These are phyloP conservation scores for Daedaleopsis nitida DNA, from an alignment of 768 basidiomycete species.

Conservation along the genomic window DNA sequence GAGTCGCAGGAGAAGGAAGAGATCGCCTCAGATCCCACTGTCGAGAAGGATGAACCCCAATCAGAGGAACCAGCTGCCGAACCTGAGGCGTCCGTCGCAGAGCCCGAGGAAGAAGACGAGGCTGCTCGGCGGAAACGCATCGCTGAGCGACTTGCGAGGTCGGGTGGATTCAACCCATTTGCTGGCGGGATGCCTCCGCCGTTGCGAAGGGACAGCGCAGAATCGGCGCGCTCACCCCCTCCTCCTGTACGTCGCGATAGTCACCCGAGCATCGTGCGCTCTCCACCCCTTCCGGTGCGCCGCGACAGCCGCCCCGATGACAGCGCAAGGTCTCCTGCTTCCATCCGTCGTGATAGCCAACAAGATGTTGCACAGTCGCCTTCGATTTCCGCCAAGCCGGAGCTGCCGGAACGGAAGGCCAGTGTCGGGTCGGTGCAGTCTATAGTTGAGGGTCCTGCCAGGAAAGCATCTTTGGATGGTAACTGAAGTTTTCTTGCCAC, in stretches of 20 bases:
- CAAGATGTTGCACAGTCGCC: neutral
- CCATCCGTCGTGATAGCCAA: neutral
- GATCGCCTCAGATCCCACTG: neutral
- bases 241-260: slow-evolving; percentile 21
- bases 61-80: slow-evolving; percentile 1
- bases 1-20: slow-evolving; percentile 2
- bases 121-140: slow-evolving; percentile 56
- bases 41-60: neutral
- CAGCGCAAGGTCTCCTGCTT: slow-evolving; percentile 1
- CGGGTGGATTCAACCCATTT: slow-evolving; percentile 64
- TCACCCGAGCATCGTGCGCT: neutral
- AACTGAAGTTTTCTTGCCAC: slow-evolving; percentile 25
- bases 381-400: slow-evolving; percentile 12
- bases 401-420: slow-evolving; percentile 23
- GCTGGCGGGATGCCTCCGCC: slow-evolving; percentile 29
- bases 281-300: neutral
- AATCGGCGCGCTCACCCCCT: slow-evolving; percentile 22
- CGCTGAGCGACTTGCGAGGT: slow-evolving; percentile 59
- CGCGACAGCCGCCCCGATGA: no score
- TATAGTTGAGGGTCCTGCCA: slow-evolving; percentile 7
- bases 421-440: slow-evolving; percentile 23
- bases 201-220: slow-evolving; percentile 25
- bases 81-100: slow-evolving; percentile 3
- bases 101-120: slow-evolving; percentile 49
- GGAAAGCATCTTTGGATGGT: slow-evolving; percentile 37